Evolutionary conservation across 2,329 filamentous ascomycete genomes (phyloP), one percentile per base, ranked within the genome.

Genomic region (Gliomastix tumulicola): DNA sequence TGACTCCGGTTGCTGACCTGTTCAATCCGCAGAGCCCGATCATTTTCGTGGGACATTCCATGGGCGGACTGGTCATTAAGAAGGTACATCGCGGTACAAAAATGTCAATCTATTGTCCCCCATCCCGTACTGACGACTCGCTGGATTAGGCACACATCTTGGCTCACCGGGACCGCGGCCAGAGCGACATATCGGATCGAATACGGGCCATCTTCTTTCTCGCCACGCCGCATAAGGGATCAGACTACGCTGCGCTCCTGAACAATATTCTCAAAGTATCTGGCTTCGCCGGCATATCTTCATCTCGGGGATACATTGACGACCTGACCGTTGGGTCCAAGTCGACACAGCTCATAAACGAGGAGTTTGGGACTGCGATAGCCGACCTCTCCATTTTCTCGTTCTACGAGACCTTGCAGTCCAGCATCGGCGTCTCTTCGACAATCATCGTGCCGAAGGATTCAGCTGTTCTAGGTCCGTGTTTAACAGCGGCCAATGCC

Each of bases 171-270:
- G 35, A 37, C 16, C 21, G 38, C 4, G n/a, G n/a, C n/a, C n/a
- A n/a, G n/a, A n/a, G n/a, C n/a, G 33, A 37, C 3, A 33, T 35
- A 22, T 3, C 27, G 12, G 21, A 31, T n/a, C 46, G 51, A 13
- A 47, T 56, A 7, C 44, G 43, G 21, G 44, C 43, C 23, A 53
- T 61, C 7, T 52, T 53, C 42, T 61, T 62, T 40, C 45, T 62
- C 7, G 54, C 56, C 2, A 60, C 58, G 5, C 58, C 59, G 2
- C 59, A 62, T 35, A 39, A 52, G 11, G 59, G 57, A 0, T 54
- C 56, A 2, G 45, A 58, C 28, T 50, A 48, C 30, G 53, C 54
- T 3, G 37, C 42, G 15, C 41, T 44, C 6, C 34, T 57, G 5
- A 51, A 51, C 20, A 50, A 45, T 15, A 45, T 56, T 15, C 37